A percentile compares a stretch with the other conserved stretches of the same genome.
Evolutionary conservation across 164 flowering plant species (phyloP).

Genomic region (Dillenia turbinata): DNA sequence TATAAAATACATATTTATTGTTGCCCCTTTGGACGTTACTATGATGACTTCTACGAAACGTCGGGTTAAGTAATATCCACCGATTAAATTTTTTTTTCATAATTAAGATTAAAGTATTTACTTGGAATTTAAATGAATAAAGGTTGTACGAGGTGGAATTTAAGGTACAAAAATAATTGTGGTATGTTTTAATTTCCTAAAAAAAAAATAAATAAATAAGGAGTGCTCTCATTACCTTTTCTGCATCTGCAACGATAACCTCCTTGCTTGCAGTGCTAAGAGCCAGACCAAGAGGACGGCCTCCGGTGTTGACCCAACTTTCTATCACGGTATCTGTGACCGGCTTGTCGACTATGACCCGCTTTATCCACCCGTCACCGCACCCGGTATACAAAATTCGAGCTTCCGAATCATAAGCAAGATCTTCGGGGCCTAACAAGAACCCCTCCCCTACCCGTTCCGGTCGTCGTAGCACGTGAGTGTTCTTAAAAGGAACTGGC

Average conservation of each 20-base stretch:
- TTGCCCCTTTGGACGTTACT: no score
- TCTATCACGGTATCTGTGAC: conserved; percentile 19
- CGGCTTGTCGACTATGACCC: conserved; percentile 28
- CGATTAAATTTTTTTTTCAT: no score
- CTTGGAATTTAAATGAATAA: no score
- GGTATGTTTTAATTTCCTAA: background rate
- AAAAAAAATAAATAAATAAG: no score
- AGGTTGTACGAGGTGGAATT: no score
- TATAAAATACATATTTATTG: no score
- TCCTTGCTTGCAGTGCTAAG: conserved; percentile 18
- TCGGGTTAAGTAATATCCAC: no score
- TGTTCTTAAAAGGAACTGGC: conserved; percentile 19
- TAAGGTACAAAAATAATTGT: background rate
- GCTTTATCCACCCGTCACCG: conserved; percentile 60
- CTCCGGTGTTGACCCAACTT: conserved; percentile 42
- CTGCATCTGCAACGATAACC: conserved; percentile 40
- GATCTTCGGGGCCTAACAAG: conserved; percentile 47
- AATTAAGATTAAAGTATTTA: no score
- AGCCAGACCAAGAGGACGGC: conserved; percentile 51
- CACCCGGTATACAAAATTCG: conserved; percentile 48
- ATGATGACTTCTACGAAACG: no score
- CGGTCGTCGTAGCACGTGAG: conserved; percentile 25
- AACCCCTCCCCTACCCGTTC: conserved; percentile 22
- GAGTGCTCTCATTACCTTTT: conserved; percentile 20
- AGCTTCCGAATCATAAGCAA: conserved; percentile 33